Conservation (phyloP, 495 filamentous ascomycete genomes). For the Durotheca rogersii region DNA sequence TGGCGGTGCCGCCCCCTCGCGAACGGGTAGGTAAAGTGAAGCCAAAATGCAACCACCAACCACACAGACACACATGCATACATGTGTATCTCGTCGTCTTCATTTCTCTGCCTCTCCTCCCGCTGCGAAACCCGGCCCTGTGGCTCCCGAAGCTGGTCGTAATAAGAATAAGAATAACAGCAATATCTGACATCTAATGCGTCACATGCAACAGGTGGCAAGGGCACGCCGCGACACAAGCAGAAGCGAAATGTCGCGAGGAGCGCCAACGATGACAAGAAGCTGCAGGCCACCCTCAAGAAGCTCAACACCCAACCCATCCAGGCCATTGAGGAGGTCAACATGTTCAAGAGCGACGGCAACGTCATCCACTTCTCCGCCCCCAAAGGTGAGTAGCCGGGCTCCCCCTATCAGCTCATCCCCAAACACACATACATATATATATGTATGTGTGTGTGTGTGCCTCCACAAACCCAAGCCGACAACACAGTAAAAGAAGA, state of each 20-base stretch:
- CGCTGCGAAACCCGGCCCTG: too few relatives aligned
- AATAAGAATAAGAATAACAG: too few relatives aligned
- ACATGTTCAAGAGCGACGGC: conserved; percentile 99
- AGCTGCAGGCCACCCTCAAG: conserved; percentile 91
- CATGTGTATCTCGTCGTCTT: too few relatives aligned
- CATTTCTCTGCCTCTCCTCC: not conserved
- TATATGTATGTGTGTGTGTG: too few relatives aligned
- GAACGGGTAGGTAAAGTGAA: conserved; percentile 74
- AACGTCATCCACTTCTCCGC: conserved; percentile 99
- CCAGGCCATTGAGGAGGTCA: conserved; percentile 98
- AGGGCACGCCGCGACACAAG: conserved; percentile 96
- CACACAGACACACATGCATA: too few relatives aligned
- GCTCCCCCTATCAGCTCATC: too few relatives aligned
- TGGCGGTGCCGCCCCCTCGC: conserved; percentile 62
- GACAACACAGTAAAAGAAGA: too few relatives aligned
- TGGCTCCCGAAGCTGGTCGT: too few relatives aligned
- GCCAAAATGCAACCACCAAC: too few relatives aligned
- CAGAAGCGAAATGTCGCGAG: conserved; percentile 95
- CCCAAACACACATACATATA: too few relatives aligned
- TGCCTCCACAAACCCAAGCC: too few relatives aligned
- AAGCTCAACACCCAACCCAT: conserved; percentile 97
- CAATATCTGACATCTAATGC: conserved; percentile 16
- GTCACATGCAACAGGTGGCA: conserved; percentile 60
- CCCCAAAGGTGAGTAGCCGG: conserved; percentile 87
- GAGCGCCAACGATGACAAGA: conserved; percentile 95